Evolutionary conservation across 116 monocot genomes (phyloP).

Genomic region (Iris pallida): DNA sequence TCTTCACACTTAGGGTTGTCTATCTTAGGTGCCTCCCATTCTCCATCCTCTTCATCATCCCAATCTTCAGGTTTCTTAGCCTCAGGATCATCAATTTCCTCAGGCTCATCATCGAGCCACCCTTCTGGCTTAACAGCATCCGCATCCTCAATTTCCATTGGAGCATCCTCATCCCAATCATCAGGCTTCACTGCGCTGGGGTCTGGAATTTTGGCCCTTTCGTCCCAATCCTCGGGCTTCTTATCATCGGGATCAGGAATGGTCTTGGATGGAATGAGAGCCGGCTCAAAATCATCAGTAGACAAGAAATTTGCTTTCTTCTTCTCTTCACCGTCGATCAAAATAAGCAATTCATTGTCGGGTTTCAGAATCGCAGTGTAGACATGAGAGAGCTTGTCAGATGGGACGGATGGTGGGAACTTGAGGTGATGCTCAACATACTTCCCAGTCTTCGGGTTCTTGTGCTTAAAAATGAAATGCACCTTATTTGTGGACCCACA

Average conservation of each 20-base stretch:
- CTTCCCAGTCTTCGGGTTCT: conserved; percentile 78
- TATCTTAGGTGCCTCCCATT: conserved; percentile 89
- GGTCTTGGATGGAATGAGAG: conserved; percentile 73
- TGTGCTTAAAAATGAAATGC: conserved; percentile 88
- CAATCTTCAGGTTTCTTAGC: conserved; percentile 85
- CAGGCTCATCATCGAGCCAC: conserved; percentile 90
- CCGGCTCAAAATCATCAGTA: conserved; percentile 72
- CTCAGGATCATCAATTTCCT: conserved; percentile 88
- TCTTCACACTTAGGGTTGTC: conserved; percentile 80
- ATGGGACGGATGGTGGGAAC: conserved; percentile 76
- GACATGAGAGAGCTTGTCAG: conserved; percentile 80
- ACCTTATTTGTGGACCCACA: conserved; percentile 94
- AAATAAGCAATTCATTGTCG: conserved; percentile 60
- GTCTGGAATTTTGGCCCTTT: conserved; percentile 74
- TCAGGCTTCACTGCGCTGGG: conserved; percentile 73
- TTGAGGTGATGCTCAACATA: conserved; percentile 89
- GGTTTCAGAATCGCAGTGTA: conserved; percentile 77
- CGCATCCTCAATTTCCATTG: conserved; percentile 75
- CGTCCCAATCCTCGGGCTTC: conserved; percentile 93
- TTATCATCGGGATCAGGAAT: conserved; percentile 88
- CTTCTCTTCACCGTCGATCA: conserved; percentile 91
- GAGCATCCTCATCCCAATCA: conserved; percentile 95
- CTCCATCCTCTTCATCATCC: conserved; percentile 94
- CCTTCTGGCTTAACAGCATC: conserved; percentile 85
- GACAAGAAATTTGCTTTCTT: conserved; percentile 66